Evolutionary conservation across 2,329 filamentous ascomycete species (phyloP).

Genomic region (Aphanocladium album): DNA sequence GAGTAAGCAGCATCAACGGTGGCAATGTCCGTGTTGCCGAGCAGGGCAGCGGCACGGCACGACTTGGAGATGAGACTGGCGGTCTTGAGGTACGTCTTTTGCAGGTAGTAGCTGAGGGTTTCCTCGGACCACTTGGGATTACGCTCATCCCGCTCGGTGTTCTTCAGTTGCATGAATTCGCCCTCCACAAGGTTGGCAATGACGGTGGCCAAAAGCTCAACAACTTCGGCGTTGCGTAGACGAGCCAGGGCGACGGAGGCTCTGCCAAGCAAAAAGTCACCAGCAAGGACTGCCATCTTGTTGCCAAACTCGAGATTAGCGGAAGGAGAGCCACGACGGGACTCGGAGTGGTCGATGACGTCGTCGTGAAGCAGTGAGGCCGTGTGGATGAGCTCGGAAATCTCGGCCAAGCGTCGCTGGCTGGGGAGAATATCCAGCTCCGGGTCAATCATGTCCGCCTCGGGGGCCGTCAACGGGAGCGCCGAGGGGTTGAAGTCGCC

Average conservation of each 20-base stretch:
- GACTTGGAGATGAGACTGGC: slow-evolving; percentile 95
- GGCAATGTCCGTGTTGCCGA: slow-evolving; percentile 69
- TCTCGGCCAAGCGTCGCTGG: slow-evolving; percentile 88
- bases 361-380: slow-evolving; percentile 96
- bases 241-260: slow-evolving; percentile 91
- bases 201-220: slow-evolving; percentile 88
- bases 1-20: slow-evolving; percentile 88
- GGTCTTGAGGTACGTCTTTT: slow-evolving; percentile 98
- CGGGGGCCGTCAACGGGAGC: slow-evolving; percentile 34
- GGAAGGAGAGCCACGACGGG: slow-evolving; percentile 76
- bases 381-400: slow-evolving; percentile 95
- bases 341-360: slow-evolving; percentile 89
- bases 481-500: slow-evolving; percentile 75
- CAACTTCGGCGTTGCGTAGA: slow-evolving; percentile 86
- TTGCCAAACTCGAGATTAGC: slow-evolving; percentile 96
- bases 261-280: slow-evolving; percentile 90
- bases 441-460: slow-evolving; percentile 31
- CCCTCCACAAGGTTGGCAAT: slow-evolving; percentile 97
- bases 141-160: slow-evolving; percentile 82
- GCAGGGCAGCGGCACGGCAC: slow-evolving; percentile 80
- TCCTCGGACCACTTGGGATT: slow-evolving; percentile 84
- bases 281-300: slow-evolving; percentile 97
- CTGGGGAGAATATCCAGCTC: slow-evolving; percentile 78
- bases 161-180: slow-evolving; percentile 99
- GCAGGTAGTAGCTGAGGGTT: slow-evolving; percentile 85